Evolutionary conservation across 306 rosid species (phyloP), one percentile per base, ranked within the genome.

Genomic region (Prunus kanzakura): DNA sequence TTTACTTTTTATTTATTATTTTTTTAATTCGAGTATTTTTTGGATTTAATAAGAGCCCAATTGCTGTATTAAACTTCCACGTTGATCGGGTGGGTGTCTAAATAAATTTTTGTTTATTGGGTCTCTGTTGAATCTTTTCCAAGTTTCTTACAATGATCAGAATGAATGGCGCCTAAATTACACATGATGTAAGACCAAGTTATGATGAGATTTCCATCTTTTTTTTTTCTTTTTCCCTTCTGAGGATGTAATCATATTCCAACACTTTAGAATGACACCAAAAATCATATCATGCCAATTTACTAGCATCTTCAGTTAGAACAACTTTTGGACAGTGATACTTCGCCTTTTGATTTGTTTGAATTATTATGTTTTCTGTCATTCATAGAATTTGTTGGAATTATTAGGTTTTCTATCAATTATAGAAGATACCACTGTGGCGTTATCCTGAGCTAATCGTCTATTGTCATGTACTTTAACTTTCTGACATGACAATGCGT

Each of bases 11-110:
- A 1, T 25, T 1, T 25, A 6, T 6, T 58, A 52, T 73, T 35
- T 56, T 6, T 77, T 57, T 69, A 6, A 41, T 58, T 68, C 32
- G 20, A 62, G 11, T n/a, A 19, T 29, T n/a, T n/a, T 60, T 27
- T 25, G 14, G 10, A 23, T 47, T 55, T 12, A 4, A 35, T 49
- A 74, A 74, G 45, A 12, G 45, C 43, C 67, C 20, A 45, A 7
- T 72, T 20, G 73, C 54, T 50, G n/a, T 63, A 56, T 27, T 30
- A 79, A 41, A 45, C 62, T 54, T 73, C 71, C 79, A 73, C 79
- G 72, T 78, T 73, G 22, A 60, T 52, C 69, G 49, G 67, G 72
- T 41, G 79, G 82, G 68, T 56, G 79, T 23, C 14, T 18, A 77
- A 10, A 67, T 30, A 35, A 45, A 15, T 43, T 5, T 64, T 71